Evolutionary conservation across 169 alveolate species (phyloP), one percentile per base, ranked within the genome.

Genomic region (Plasmodium gonderi): DNA sequence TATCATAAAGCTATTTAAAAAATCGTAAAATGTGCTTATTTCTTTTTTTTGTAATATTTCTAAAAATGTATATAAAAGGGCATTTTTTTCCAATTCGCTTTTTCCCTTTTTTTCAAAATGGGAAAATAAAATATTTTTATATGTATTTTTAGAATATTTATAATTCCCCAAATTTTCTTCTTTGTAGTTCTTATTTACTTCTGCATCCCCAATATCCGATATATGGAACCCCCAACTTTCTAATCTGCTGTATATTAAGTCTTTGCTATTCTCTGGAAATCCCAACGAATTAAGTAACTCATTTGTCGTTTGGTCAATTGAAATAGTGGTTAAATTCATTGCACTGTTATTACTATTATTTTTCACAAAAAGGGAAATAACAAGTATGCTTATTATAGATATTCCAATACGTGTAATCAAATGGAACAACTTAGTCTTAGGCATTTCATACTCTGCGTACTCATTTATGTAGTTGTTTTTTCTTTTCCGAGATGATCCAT

Each of bases 141-240:
- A 90, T 7, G 94, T 90, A 44, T 78, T 44, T 78, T 44, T 79
- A 11, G 94, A 90, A 78, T 90, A 90, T 51, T 90, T 90, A 51
- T 90, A 90, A 42, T 65, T 76, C 54, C 36, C 72, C 75, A 90
- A 42, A 77, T 90, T 38, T 36, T 33, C 82, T 65, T 90, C 94
- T 44, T 29, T 60, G 74, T 64, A 90, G 40, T 90, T 67, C 51
- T 38, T 26, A 51, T 90, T 90, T 17, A 90, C 38, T 79, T 79
- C 94, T 78, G 45, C 64, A 38, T 90, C 94, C 26, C 78, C 94
- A 23, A 90, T 90, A 14, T 90, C 94, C 2, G 90, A 65, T 20
- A 90, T 38, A 68, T 90, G 29, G 54, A 90, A 90, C 7, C 94
- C 94, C 94, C 94, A 90, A 14, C 36, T 67, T 90, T 90, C 94